Conservation (phyloP, 345 rosid genomes). For the Arabidopsis suecica region DNA sequence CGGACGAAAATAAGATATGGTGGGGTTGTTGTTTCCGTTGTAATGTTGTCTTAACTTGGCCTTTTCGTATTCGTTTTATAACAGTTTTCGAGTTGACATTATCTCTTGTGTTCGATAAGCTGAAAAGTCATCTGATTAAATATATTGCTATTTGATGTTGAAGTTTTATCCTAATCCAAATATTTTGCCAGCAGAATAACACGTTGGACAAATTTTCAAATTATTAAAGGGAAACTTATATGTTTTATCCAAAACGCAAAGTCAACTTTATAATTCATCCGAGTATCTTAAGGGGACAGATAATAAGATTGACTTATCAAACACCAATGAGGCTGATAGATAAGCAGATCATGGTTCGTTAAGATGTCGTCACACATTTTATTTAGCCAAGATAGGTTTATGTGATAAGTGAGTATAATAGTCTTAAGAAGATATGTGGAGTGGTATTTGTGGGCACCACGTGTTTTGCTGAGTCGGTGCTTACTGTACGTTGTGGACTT, state of each 20-base stretch:
- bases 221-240: too few species aligned
- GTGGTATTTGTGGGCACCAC: conserved; percentile 40
- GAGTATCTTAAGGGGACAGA: conserved; percentile 23
- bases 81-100: conserved; percentile 24
- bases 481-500: conserved; percentile 38
- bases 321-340: conserved; percentile 13
- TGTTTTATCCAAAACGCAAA: conserved; percentile 22
- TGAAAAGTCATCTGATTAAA: conserved; percentile 38
- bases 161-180: conserved; percentile 41
- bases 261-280: not conserved
- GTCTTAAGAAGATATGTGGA: not conserved
- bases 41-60: conserved; percentile 41
- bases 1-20: conserved; percentile 36
- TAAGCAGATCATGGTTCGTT: conserved; percentile 40
- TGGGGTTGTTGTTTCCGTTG: conserved; percentile 29
- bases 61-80: conserved; percentile 37
- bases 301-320: conserved; percentile 36
- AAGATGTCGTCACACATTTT: conserved; percentile 23
- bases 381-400: not conserved
- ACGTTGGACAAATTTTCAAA: conserved; percentile 20
- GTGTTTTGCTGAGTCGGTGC: conserved; percentile 37
- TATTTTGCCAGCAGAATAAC: conserved; percentile 28
- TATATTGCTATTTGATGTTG: not conserved
- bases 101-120: conserved; percentile 24
- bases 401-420: conserved; percentile 22